Evolutionary conservation across 768 basidiomycete species (phyloP), one percentile per base, ranked within the genome.

Genomic region (Boletellus emodensis): DNA sequence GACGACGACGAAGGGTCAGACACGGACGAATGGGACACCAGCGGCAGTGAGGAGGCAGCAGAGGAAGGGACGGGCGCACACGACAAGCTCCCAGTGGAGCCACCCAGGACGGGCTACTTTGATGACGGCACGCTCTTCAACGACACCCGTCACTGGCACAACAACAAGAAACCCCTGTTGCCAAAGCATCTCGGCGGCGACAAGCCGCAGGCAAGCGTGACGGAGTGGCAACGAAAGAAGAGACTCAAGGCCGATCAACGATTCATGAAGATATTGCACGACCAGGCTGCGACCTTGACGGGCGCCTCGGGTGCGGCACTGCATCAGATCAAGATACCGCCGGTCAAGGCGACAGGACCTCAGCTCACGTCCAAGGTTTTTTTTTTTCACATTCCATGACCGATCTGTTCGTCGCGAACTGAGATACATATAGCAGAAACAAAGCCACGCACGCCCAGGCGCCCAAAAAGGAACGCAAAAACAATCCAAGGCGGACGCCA

Each of bases 131-230:
- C 52, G 6, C 56, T 70, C 9, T 82, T 80, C 62, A 59, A 65
- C 6, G 85, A 85, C 54, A 74, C 71, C 0, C 70, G 63, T 15
- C 84, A 84, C 57, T 85, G 85, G 85, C 84, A 85, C 55, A 79
- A 74, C 47, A 63, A 68, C 46, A 62, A 64, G 37, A 75, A 66
- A 30, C 47, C 77, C 0, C 70, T 85, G 18, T 60, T 86, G 1
- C 82, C 83, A 4, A 69, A 72, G 17, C 75, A 81, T 60, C 69
- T 79, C 0, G 82, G 82, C 3, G 82, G 82, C 1, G 70, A 73
- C 14, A 62, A 65, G 7, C 43, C 61, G 1, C 42, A 60, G 3
- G 62, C 69, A 46, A 61, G 61, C 1, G 40, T 55, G 30, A 68
- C 72, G 42, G 71, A 62, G 47, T 57, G 71, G 63, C 67, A 71